phyloP scores from a whole-genome alignment of 2,329 filamentous ascomycete species.

The Paecilomyces sp. region DNA sequence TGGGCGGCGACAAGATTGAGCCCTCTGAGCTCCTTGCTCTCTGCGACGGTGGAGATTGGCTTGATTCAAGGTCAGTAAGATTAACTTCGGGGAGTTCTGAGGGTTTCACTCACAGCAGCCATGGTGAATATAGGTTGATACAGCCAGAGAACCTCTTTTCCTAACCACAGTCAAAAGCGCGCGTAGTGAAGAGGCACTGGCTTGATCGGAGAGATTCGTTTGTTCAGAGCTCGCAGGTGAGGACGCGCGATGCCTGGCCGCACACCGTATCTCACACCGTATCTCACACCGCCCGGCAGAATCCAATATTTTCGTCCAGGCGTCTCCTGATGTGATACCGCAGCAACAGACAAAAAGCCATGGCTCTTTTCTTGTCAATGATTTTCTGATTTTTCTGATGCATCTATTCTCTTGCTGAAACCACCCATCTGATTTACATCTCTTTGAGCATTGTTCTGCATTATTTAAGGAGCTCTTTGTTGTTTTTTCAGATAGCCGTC shows the following conservation, averaged over 20 bases:
- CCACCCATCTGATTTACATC: no score
- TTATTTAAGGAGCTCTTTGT: not conserved
- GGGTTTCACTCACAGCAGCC: constrained; percentile 29
- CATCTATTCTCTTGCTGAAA: no score
- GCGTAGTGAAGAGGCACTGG: not conserved
- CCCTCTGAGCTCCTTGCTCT: constrained; percentile 91
- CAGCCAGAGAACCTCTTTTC: not conserved
- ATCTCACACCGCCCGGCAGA: constrained; percentile 21
- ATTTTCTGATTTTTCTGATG: not conserved
- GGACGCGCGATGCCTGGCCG: not conserved
- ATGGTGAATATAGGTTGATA: constrained; percentile 14
- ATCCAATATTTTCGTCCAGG: constrained; percentile 4
- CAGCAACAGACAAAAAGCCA: not conserved
- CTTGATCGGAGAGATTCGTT: not conserved
- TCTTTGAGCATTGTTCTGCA: not conserved
- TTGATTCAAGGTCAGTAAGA: constrained; percentile 20
- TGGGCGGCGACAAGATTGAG: constrained; percentile 97
- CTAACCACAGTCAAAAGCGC: not conserved
- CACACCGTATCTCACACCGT: constrained; percentile 1
- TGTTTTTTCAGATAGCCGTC: not conserved
- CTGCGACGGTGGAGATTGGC: constrained; percentile 76
- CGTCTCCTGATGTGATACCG: not conserved
- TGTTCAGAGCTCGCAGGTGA: not conserved
- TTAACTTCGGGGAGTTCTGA: not conserved
- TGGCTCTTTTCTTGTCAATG: not conserved